phyloP scores from a whole-genome alignment of 2,329 filamentous ascomycete species.

The Trichoderma atrobrunneum region DNA sequence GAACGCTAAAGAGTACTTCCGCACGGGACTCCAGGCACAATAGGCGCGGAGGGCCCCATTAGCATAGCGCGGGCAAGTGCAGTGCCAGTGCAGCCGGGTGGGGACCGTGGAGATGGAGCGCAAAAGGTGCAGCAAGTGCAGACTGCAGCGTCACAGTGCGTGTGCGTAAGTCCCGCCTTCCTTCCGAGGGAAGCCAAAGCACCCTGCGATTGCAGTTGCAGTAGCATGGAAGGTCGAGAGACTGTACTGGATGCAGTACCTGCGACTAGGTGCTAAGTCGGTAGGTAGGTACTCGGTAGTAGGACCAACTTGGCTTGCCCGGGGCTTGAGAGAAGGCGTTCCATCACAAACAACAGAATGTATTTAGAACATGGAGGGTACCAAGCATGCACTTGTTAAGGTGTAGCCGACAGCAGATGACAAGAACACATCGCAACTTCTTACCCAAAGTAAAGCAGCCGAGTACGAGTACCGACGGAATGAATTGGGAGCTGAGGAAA shows the following conservation, averaged over 20 bases:
- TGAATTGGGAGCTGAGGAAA: not conserved
- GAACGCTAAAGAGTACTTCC: not conserved
- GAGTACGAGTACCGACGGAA: not conserved
- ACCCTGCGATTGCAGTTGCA: not conserved
- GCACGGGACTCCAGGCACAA: conserved; percentile 1
- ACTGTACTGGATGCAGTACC: not conserved
- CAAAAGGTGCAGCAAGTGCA: not conserved
- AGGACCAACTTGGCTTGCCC: not conserved
- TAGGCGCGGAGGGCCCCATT: not conserved
- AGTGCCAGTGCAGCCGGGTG: not conserved
- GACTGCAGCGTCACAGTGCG: conserved; percentile 6
- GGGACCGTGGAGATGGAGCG: not conserved
- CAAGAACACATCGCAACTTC: not conserved
- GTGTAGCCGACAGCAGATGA: not conserved
- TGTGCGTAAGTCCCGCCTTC: conserved; percentile 5
- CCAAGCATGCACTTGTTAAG: not conserved
- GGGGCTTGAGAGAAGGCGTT: not conserved
- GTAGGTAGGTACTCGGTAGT: not conserved
- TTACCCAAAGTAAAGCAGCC: not conserved
- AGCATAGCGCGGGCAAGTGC: not conserved
- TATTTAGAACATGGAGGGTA: not conserved
- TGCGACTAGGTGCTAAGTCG: no score
- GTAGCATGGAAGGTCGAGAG: not conserved
- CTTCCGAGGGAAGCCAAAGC: not conserved
- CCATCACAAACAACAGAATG: not conserved